Evolutionary conservation across 1,284 basidiomycete genomes (phyloP), one percentile per base, ranked within the genome.

Genomic region (Flammula alnicola): DNA sequence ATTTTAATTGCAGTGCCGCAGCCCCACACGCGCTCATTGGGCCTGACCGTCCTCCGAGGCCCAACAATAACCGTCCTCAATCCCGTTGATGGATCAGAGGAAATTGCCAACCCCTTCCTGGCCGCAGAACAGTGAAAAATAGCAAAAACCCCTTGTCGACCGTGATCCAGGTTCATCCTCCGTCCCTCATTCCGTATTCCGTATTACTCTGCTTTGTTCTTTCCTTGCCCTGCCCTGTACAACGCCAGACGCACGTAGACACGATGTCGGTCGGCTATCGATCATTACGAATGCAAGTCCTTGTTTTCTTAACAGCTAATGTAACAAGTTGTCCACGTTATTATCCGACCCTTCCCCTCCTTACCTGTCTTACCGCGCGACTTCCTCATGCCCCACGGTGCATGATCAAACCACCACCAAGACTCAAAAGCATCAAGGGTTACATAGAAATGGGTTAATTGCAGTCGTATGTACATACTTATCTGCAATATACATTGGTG

Each of bases 1-100:
- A n/a, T n/a, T n/a, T n/a, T n/a, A 26, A 49, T 37, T 19, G 25
- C 64, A 86, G 86, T 88, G 63, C 85, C 84, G 36, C 79, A 84
- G 63, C 79, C 75, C 33, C 79, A 82, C 57, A 79, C 75, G 17
- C 85, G 95, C 41, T 70, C 75, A 5, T 74, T 97, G 2, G 95
- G 95, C 11, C 75, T 98, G 14, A 90, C 87, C 4, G 95, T 98
- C 32, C 81, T 96, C 16, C 80, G 95, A 43, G 95, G 95, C 11
- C 95, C 95, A 1, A 95, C 94, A 51, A 88, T 98, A 62, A 94
- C 93, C 0, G 80, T 98, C 4, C 79, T 97, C 54, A 95, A 91
- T 64, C 95, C 95, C 1, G 90, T 95, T 9, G 95, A 98, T 61
- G 95, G 95, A 49, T 93, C 84, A 45, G 91, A 92, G 68, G 91